Conservation (phyloP, 2,329 filamentous ascomycete species). For the Aspergillus quadrilineatus region DNA sequence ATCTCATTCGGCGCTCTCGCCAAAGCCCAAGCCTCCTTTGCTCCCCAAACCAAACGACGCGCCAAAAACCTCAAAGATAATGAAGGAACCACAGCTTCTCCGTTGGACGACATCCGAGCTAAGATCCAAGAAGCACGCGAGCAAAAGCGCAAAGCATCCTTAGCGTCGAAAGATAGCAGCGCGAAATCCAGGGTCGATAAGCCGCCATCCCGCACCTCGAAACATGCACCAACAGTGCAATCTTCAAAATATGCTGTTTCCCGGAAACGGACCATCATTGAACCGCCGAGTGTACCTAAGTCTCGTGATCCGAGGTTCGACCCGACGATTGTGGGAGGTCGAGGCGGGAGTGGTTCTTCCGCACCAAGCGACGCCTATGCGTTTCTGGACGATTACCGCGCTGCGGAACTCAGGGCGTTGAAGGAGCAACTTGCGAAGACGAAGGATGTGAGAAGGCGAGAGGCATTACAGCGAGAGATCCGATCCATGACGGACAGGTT, state of each 20-base stretch:
- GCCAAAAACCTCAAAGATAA: constrained; percentile 16
- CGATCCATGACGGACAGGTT: constrained; percentile 75
- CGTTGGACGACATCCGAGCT: constrained; percentile 40
- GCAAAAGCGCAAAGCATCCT: constrained; percentile 37
- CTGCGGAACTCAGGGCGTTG: constrained; percentile 76
- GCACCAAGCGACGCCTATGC: constrained; percentile 71
- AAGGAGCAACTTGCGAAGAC: constrained; percentile 65
- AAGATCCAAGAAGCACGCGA: constrained; percentile 45
- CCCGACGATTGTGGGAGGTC: constrained; percentile 49
- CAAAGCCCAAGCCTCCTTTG: constrained; percentile 74
- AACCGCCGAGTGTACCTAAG: constrained; percentile 55
- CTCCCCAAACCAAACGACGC: constrained; percentile 37
- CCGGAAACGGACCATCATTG: constrained; percentile 72
- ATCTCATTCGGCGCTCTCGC: constrained; percentile 90
- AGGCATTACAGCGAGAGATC: constrained; percentile 69
- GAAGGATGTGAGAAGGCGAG: constrained; percentile 65
- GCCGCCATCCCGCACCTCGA: constrained; percentile 59
- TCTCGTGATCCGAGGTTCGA: constrained; percentile 89
- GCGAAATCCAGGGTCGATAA: constrained; percentile 15
- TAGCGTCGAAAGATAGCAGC: constrained; percentile 23
- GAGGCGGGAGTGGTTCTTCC: constrained; percentile 32
- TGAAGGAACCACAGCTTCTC: constrained; percentile 21
- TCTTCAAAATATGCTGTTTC: constrained; percentile 81
- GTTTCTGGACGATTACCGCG: constrained; percentile 84
- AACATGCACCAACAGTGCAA: constrained; percentile 84